Base-by-base conservation (phyloP, 441 rosid genomes). In the Arabidopsis hybrid region DNA sequence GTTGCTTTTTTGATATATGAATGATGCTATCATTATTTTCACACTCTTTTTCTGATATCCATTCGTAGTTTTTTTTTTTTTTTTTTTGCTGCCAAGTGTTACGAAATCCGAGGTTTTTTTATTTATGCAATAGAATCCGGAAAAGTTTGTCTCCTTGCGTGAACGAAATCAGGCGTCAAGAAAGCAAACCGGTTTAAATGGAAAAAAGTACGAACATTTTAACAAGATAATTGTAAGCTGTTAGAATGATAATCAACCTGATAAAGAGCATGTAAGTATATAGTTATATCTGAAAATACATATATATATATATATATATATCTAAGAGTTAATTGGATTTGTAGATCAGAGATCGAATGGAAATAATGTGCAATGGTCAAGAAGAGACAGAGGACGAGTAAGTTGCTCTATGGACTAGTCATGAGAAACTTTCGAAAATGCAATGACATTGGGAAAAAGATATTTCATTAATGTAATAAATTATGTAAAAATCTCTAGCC, bases 101-200 rank as follows among this genome's bases (percentile, higher is more conserved):
- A 18, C 34, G 39, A 76, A 64, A 64, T 70, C 71, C 67, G 71
- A 70, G 55, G 57, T 39, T 76, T 45, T 34, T 42, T 57, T 12
- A 16, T 76, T 47, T 69, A 45, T 58, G 80, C 49, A 76, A 49
- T 58, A 57, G 0, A 76, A 57, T 39, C 75, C 67, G 67, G 76
- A 58, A 70, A 69, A 74, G 18, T 64, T 46, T 65, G 80, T 57
- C 75, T 76, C 40, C 5, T 70, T 64, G 75, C 75, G 71, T 76
- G 71, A 57, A 70, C 65, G 56, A 70, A 57, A 63, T 21, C 53
- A 75, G 49, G 35, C 43, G 49, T 10, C 52, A 39, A 31, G 45
- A 65, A 72, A 65, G 16, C 16, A n/a, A 57, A 73, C 69, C 73
- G 62, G 68, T 60, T 68, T 40, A 26, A 35, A 21, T 10, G 63